These are phyloP conservation scores for Calocera cornea DNA, from an alignment of 768 basidiomycete genomes.

Conservation along the genomic window DNA sequence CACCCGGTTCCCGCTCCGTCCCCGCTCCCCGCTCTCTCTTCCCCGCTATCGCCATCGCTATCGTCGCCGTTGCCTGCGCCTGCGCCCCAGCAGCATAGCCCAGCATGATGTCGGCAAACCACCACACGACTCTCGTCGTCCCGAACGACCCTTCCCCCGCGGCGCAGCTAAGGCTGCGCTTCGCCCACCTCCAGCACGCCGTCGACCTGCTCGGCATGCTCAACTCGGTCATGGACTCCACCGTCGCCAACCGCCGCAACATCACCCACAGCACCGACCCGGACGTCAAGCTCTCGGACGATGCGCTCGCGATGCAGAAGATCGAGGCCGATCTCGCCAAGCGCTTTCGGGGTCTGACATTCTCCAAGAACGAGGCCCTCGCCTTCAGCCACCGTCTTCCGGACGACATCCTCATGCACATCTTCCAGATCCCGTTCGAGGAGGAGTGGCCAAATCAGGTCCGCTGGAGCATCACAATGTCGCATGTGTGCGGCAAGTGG, in stretches of 20 bases:
- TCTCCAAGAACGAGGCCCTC: not conserved
- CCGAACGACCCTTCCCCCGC: not conserved
- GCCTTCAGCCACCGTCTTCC: not conserved
- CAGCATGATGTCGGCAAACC: not conserved
- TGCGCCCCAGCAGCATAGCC: not conserved
- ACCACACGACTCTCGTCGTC: not conserved
- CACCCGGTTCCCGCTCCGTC: not conserved
- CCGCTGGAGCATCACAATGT: not conserved
- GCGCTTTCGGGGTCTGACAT: not conserved
- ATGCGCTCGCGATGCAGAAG: not conserved
- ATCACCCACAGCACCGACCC: conserved; percentile 3
- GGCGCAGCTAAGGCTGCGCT: not conserved
- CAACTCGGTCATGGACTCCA: not conserved
- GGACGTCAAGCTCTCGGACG: not conserved
- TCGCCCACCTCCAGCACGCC: not conserved
- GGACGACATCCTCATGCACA: conserved; percentile 2
- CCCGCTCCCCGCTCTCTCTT: not conserved
- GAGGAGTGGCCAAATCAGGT: not conserved
- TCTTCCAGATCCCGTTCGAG: not conserved
- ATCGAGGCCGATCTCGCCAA: not conserved
- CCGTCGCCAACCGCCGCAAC: not conserved
- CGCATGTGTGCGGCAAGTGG: not conserved
- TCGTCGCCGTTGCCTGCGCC: not conserved
- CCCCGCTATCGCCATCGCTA: not conserved
- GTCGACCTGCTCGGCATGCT: conserved; percentile 4